Percentiles rank a stretch among this genome's conserved stretches.
Conservation (phyloP, 345 rosid species). For the Eucalyptus viminalis region DNA sequence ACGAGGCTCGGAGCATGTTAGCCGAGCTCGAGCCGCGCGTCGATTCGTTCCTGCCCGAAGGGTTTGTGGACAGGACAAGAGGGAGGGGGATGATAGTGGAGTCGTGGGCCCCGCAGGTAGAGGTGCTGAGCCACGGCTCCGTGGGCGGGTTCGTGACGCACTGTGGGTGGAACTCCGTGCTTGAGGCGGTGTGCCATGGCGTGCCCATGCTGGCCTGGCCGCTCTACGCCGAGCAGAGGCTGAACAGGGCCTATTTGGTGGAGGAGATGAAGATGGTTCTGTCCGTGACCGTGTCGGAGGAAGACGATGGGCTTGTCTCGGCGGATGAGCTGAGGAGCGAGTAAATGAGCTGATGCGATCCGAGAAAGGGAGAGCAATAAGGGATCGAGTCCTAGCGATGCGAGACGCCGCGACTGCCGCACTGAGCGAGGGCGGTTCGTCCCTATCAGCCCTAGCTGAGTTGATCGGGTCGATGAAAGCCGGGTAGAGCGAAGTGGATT, state of each 20-base stretch:
- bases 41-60: constrained; percentile 9
- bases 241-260: background rate
- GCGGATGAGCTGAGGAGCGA: constrained; percentile 9
- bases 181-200: constrained; percentile 22
- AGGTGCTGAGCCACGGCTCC: background rate
- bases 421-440: constrained; percentile 1
- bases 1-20: background rate
- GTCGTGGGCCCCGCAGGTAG: background rate
- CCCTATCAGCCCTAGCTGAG: background rate
- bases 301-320: constrained; percentile 1
- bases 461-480: background rate
- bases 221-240: constrained; percentile 23
- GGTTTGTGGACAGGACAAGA: constrained; percentile 18
- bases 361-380: background rate
- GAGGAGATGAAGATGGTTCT: constrained; percentile 12
- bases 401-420: background rate
- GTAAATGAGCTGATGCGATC: constrained; percentile 17
- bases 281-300: background rate
- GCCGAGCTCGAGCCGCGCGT: background rate
- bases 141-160: constrained; percentile 4
- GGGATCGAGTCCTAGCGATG: background rate
- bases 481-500: background rate
- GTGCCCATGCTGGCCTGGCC: constrained; percentile 43
- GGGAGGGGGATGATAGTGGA: background rate
- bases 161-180: constrained; percentile 6